Evolutionary conservation across 2,329 filamentous ascomycete genomes (phyloP), one percentile per base, ranked within the genome.

Genomic region (Uncinocarpus reesii): DNA sequence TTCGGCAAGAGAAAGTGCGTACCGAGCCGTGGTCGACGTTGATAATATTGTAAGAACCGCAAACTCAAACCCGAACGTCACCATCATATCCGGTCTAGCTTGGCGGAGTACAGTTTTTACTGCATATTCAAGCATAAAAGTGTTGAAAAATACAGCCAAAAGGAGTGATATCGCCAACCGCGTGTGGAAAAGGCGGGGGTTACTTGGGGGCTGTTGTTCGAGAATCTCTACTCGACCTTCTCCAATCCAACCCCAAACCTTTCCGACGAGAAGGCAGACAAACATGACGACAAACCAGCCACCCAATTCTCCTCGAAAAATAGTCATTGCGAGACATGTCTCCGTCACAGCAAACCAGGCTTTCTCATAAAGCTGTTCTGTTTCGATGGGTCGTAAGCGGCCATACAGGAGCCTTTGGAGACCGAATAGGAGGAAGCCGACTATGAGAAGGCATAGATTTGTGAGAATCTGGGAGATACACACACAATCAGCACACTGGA

Each of bases 21-120:
- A 98, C 51, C 89, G 81, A 47, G 80, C 73, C 1, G 79, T 76
- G 0, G 88, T 95, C 41, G 90, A 88, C 45, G 80, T 73, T 0
- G 90, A 94, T 44, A 81, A 82, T 7, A 93, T 83, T 2, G 80
- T 76, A 52, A 96, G 71, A 36, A 98, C 81, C 31, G 90, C 89
- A 62, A 96, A 96, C 65, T 98, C 92, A 58, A 98, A 98, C 4
- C 93, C 80, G 61, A 98, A 98, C 88, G 98, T 96, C 54, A 98
- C 88, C 88, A 96, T 98, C 85, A 98, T 96, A 51, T 93, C 92
- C 0, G 90, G 88, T n/a, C 84, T 77, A 1, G 90, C 86, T 62
- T 93, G 82, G 50, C 85, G 81, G 42, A 95, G 80, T 26, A 96
- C 89, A 0, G 84, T 86, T 23, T 81, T 78, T 52, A 94, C 75